Evolutionary conservation across 805 yeast genomes (phyloP).

Genomic region (Cyberlindnera euphorbiiphila): DNA sequence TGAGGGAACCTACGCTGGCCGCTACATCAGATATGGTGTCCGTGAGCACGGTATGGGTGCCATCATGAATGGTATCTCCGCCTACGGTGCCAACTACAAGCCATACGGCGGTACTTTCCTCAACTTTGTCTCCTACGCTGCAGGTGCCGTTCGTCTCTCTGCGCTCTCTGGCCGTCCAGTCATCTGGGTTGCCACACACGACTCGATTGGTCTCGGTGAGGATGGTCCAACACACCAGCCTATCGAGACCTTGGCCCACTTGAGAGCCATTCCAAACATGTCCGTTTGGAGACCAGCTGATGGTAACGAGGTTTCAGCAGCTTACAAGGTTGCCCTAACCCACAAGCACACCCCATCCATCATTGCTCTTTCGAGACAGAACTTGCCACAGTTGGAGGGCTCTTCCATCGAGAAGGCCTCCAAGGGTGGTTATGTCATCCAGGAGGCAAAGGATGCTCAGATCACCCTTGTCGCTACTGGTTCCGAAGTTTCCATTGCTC

Average conservation of each 20-base stretch:
- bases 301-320: slow-evolving; percentile 85
- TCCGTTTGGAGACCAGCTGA: slow-evolving; percentile 93
- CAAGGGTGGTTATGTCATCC: slow-evolving; percentile 89
- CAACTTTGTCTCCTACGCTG: slow-evolving; percentile 82
- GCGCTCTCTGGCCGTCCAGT: slow-evolving; percentile 82
- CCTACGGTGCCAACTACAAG: slow-evolving; percentile 80
- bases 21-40: slow-evolving; percentile 96
- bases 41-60: slow-evolving; percentile 99
- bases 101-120: slow-evolving; percentile 97
- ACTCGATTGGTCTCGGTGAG: slow-evolving; percentile 88
- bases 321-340: slow-evolving; percentile 63
- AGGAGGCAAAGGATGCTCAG: slow-evolving; percentile 58
- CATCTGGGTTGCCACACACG: slow-evolving; percentile 86
- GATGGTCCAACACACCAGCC: slow-evolving; percentile 96
- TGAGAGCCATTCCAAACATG: slow-evolving; percentile 79
- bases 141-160: slow-evolving; percentile 83
- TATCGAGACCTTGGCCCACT: slow-evolving; percentile 81
- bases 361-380: slow-evolving; percentile 79
- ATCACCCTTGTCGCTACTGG: slow-evolving; percentile 86
- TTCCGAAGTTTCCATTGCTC: slow-evolving; percentile 80
- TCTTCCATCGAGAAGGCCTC: slow-evolving; percentile 86
- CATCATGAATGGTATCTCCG: slow-evolving; percentile 94
- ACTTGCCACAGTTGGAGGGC: slow-evolving; percentile 90
- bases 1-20: slow-evolving; percentile 84
- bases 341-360: slow-evolving; percentile 65